Evolutionary conservation across 2,329 filamentous ascomycete species (phyloP).

Genomic region (Fusarium temperatum): DNA sequence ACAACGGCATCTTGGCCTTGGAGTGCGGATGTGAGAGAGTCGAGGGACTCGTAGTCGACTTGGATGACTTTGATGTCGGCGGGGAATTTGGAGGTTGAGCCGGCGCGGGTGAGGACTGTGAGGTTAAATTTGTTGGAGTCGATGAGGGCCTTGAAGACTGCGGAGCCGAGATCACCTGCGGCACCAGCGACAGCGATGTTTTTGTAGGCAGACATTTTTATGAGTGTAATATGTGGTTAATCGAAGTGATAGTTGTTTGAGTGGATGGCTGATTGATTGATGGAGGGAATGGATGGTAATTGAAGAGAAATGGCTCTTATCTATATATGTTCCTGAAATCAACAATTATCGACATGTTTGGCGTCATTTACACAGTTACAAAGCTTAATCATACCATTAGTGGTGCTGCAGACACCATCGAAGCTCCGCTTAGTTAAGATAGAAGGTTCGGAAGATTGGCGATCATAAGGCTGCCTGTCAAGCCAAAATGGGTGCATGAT

Average conservation of each 20-base stretch:
- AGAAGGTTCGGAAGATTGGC: not conserved
- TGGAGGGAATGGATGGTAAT: not conserved
- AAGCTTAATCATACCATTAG: not conserved
- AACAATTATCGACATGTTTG: not conserved
- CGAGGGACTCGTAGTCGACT: constrained; percentile 53
- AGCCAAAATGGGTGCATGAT: not conserved
- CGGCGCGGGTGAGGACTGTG: constrained; percentile 48
- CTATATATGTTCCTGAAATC: constrained; percentile 1
- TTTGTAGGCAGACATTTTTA: constrained; percentile 46
- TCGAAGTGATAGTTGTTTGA: not conserved
- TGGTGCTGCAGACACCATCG: not conserved
- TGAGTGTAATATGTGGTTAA: not conserved
- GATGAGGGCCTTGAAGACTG: constrained; percentile 45
- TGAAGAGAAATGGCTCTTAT: not conserved
- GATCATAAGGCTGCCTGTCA: not conserved
- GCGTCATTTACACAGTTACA: not conserved
- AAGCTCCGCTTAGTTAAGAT: not conserved
- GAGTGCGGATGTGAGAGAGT: constrained; percentile 61
- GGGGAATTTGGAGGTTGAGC: constrained; percentile 52
- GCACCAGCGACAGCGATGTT: constrained; percentile 52
- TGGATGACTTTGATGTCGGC: constrained; percentile 44
- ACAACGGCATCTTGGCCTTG: constrained; percentile 66
- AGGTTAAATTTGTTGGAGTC: constrained; percentile 48
- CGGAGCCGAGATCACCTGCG: constrained; percentile 47
- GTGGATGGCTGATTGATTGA: not conserved